phyloP scores from a whole-genome alignment of 1,284 basidiomycete species.

The Apiotrichum siamense region DNA sequence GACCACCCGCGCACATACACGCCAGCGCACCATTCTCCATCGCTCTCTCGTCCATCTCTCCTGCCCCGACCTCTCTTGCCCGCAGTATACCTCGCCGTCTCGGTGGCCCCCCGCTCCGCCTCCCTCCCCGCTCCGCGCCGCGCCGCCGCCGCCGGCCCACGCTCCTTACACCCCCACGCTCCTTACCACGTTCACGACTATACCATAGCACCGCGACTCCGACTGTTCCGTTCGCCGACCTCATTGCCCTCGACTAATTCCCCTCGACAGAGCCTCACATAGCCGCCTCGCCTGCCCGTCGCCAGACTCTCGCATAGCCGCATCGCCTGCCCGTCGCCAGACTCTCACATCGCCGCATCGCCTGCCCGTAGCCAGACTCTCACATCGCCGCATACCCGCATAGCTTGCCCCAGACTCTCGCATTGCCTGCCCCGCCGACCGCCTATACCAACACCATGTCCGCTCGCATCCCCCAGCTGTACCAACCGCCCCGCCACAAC shows the following conservation, averaged over 20 bases:
- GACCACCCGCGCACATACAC: no score
- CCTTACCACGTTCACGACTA: neutral
- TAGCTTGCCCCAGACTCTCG: neutral
- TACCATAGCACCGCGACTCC: no score
- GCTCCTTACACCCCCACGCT: constrained; percentile 4
- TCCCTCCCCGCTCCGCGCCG: neutral
- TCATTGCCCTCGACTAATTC: neutral
- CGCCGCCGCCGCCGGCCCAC: neutral
- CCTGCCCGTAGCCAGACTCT: neutral
- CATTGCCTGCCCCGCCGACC: neutral
- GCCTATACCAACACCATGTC: neutral
- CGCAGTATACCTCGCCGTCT: no score
- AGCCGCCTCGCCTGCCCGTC: no score
- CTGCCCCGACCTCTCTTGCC: no score
- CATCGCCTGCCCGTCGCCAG: no score
- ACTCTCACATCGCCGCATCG: neutral
- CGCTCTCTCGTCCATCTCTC: neutral
- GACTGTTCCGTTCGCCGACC: neutral
- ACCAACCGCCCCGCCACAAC: neutral
- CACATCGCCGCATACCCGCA: no score
- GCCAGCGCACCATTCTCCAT: no score
- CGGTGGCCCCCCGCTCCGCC: no score
- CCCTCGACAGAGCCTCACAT: no score
- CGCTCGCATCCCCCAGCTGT: constrained; percentile 14
- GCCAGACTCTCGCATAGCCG: no score